Conservation (phyloP, 2,329 filamentous ascomycete genomes). For the Fusarium pseudoanthophilum region DNA sequence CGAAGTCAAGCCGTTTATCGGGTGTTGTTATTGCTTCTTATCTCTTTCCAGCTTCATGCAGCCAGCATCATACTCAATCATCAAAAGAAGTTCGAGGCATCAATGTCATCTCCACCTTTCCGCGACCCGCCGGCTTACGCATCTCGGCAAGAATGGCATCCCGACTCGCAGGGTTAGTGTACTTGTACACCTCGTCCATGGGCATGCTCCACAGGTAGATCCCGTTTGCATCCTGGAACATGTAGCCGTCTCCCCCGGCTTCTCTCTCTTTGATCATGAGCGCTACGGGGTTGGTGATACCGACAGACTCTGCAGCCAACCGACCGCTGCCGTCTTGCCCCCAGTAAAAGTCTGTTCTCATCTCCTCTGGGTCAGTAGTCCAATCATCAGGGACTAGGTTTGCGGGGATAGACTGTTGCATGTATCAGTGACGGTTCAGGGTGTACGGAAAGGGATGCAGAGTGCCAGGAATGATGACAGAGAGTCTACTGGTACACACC, state of each 20-base stretch:
- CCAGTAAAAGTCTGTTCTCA: not conserved
- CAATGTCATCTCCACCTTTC: not conserved
- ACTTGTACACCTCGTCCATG: not conserved
- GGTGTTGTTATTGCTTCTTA: not conserved
- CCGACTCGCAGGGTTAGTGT: not conserved
- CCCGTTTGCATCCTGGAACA: not conserved
- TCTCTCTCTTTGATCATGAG: not conserved
- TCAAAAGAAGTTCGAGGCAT: not conserved
- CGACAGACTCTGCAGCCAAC: not conserved
- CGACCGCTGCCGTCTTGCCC: not conserved
- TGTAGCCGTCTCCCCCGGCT: not conserved
- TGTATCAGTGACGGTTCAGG: not conserved
- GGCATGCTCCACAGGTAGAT: conserved; percentile 2
- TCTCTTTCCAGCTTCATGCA: not conserved
- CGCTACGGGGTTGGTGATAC: not conserved
- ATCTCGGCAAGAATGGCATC: not conserved
- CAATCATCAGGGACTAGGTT: not conserved
- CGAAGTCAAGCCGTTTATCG: not conserved
- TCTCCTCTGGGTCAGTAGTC: not conserved
- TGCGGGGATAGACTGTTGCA: not conserved
- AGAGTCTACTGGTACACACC: not conserved
- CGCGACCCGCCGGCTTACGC: not conserved
- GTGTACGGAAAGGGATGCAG: not conserved
- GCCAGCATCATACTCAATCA: not conserved
- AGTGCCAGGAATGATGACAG: not conserved